Conservation (phyloP, 2,329 filamentous ascomycete genomes). For the Thelonectria olida region DNA sequence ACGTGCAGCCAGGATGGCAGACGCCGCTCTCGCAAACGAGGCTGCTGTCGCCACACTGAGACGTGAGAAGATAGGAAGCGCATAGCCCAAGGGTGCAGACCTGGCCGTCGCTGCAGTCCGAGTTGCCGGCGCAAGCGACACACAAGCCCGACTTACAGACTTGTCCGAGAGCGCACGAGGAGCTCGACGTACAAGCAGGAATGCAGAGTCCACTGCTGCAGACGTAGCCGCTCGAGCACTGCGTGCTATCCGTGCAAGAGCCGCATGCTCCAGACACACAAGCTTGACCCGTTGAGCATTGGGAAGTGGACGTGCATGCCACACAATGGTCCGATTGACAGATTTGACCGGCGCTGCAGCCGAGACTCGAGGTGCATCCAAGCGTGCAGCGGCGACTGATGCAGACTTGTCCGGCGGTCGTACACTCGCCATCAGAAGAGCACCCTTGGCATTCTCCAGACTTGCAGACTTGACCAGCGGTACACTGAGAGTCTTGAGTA, state of each 20-base stretch:
- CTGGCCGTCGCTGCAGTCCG: constrained; percentile 14
- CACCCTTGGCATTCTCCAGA: constrained; percentile 14
- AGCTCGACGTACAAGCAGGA: constrained; percentile 12
- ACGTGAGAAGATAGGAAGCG: not conserved
- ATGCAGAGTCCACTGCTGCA: constrained; percentile 16
- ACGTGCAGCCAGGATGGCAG: constrained; percentile 11
- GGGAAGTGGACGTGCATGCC: constrained; percentile 1
- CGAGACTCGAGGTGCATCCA: constrained; percentile 8
- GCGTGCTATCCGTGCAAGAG: not conserved
- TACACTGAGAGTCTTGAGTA: constrained; percentile 7
- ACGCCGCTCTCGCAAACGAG: constrained; percentile 14
- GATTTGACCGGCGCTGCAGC: constrained; percentile 13
- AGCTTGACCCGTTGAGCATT: constrained; percentile 18
- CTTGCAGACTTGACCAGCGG: constrained; percentile 13
- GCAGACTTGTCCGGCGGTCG: constrained; percentile 11
- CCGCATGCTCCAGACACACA: constrained; percentile 14
- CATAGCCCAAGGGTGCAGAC: constrained; percentile 11
- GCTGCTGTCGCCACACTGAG: constrained; percentile 11
- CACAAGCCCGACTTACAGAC: constrained; percentile 19
- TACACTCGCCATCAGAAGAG: constrained; percentile 4
- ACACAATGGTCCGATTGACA: constrained; percentile 13
- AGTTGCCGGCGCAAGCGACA: constrained; percentile 9
- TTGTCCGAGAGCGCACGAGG: constrained; percentile 1
- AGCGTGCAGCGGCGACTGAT: constrained; percentile 1
- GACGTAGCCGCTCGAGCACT: constrained; percentile 15